Percentiles rank a stretch among this genome's conserved stretches.
Evolutionary conservation across 139 green algal species (phyloP).

Genomic region (Limnomonas spitsbergensis): DNA sequence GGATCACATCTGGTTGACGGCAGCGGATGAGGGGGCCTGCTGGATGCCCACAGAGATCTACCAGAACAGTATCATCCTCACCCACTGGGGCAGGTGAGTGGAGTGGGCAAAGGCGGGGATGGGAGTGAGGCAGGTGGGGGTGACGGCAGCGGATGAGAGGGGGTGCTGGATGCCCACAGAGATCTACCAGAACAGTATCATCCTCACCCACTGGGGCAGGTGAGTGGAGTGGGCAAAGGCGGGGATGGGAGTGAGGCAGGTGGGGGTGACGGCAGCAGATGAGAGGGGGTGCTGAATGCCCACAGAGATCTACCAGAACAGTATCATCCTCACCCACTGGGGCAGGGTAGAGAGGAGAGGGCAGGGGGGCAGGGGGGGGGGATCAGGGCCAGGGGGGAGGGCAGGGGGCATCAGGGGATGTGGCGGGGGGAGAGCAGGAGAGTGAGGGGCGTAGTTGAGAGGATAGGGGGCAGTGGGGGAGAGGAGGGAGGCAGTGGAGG

Average conservation of each 20-base stretch:
- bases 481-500: no score
- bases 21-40: constrained; percentile 40
- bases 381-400: constrained; percentile 63
- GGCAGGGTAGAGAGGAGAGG: constrained; percentile 16
- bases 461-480: no score
- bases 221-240: constrained; percentile 1
- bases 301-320: constrained; percentile 41
- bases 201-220: constrained; percentile 55
- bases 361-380: constrained; percentile 32
- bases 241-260: constrained; percentile 51
- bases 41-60: constrained; percentile 47
- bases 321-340: constrained; percentile 57
- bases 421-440: no score
- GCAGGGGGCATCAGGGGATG: constrained; percentile 38
- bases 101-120: constrained; percentile 5
- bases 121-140: constrained; percentile 61
- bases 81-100: constrained; percentile 42
- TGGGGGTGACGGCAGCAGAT: constrained; percentile 50
- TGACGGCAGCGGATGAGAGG: constrained; percentile 45
- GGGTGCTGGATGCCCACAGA: constrained; percentile 39
- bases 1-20: constrained; percentile 63
- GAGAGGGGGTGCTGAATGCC: constrained; percentile 42
- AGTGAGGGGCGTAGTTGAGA: no score
- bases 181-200: constrained; percentile 46
- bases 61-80: constrained; percentile 47